phyloP scores from a whole-genome alignment of 352 stramenopile genomes.

The Hyphochytrium catenoides region DNA sequence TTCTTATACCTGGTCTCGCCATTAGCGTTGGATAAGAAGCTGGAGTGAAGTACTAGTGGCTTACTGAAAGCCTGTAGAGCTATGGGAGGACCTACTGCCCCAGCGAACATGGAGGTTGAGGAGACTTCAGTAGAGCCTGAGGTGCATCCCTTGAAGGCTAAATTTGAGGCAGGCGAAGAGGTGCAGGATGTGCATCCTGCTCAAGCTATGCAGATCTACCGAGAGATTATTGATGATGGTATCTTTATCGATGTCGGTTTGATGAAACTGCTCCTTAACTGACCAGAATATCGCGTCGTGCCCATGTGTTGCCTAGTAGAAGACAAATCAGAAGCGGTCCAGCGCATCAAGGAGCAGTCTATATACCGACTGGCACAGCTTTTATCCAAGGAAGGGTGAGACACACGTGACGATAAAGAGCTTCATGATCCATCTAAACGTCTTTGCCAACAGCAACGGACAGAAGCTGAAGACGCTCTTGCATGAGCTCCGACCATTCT shows the following conservation, averaged over 20 bases:
- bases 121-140: slow-evolving; percentile 2
- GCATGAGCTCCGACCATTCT: slow-evolving; percentile 72
- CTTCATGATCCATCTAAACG: background rate
- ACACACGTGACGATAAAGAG: background rate
- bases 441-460: slow-evolving; percentile 22
- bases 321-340: slow-evolving; percentile 30
- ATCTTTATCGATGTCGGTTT: background rate
- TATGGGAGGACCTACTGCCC: too few species aligned
- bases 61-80: too few species aligned
- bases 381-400: slow-evolving; percentile 53
- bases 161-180: background rate
- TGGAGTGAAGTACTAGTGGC: too few species aligned
- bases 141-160: background rate
- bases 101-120: too few species aligned
- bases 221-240: slow-evolving; percentile 1
- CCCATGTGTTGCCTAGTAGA: too few species aligned
- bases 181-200: background rate
- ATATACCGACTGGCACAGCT: slow-evolving; percentile 83
- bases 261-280: background rate
- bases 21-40: too few species aligned
- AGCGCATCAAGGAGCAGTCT: slow-evolving; percentile 79
- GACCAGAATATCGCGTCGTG: too few species aligned
- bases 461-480: slow-evolving; percentile 62
- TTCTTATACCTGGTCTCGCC: too few species aligned
- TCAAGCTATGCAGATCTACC: background rate